Percentiles rank a stretch among this genome's conserved stretches.
Evolutionary conservation across 1,284 basidiomycete species (phyloP).

Genomic region (Microbotryum saponariae): DNA sequence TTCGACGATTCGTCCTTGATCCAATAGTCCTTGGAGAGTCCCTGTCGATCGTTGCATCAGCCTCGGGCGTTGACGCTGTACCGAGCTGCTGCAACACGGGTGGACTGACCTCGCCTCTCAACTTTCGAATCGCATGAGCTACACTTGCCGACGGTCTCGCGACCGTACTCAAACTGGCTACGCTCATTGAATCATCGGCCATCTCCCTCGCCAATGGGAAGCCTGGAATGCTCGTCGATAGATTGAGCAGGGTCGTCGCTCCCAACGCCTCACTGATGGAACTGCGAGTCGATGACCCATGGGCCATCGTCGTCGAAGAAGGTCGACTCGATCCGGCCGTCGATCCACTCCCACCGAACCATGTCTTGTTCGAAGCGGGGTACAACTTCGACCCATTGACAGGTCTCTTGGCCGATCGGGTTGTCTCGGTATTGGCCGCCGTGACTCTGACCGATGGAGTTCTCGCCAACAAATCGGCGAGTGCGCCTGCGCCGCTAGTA

Average conservation of each 20-base stretch:
- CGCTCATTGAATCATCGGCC: conserved; percentile 43
- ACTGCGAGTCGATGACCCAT: conserved; percentile 6
- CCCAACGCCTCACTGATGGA: conserved; percentile 12
- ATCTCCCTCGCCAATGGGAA: conserved; percentile 57
- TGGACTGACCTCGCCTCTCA: conserved; percentile 62
- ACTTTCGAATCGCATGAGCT: conserved; percentile 76
- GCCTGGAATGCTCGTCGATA: conserved; percentile 55
- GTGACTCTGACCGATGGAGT: conserved; percentile 13
- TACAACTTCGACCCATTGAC: conserved; percentile 1
- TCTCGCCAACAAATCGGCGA: conserved; percentile 9
- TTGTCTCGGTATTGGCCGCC: conserved; percentile 6
- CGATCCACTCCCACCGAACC: not conserved
- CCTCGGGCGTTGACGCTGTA: conserved; percentile 3
- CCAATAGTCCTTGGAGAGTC: conserved; percentile 82
- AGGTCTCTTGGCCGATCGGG: conserved; percentile 5
- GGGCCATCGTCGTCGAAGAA: not conserved
- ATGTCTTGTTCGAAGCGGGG: not conserved
- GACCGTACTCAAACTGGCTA: conserved; percentile 47
- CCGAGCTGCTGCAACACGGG: conserved; percentile 44
- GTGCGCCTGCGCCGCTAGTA: not conserved
- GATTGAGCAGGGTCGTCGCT: conserved; percentile 7
- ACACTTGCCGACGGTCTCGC: conserved; percentile 68
- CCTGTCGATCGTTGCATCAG: conserved; percentile 44
- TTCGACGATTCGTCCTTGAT: conserved; percentile 95
- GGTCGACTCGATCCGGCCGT: not conserved